Evolutionary conservation across 371 early-diverging fungal genomes (phyloP), one percentile per base, ranked within the genome.

Genomic region (Circinella umbellata): DNA sequence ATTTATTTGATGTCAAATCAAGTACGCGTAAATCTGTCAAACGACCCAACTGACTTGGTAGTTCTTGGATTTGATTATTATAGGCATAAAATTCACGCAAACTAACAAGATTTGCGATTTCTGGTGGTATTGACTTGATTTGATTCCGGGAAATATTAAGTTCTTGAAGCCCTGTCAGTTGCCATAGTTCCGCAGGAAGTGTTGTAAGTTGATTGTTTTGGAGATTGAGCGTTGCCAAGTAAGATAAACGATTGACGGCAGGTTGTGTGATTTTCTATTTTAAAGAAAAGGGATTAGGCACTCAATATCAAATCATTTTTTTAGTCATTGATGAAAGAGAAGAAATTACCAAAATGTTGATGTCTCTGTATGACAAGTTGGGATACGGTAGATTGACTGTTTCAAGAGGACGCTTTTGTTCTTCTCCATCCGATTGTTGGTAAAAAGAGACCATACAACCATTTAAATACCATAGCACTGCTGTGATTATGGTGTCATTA

Each of bases 101-200:
- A 46, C 84, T 83, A 27, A 87, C 80, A 34, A 98, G 77, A 70
- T 91, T 79, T 3, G 98, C 97, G 3, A 99, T 81, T 63, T 98
- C 97, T 10, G 91, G 81, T 7, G 99, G 99, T 4, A 99, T 65
- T 1, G 69, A 46, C 36, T 86, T 85, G 9, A 99, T 84, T 74
- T 90, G 84, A 78, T 99, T 99, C 37, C 92, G 89, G n/a, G 94
- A 94, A 0, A 94, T 80, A 79, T 99, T 96, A 20, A 96, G 84
- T 57, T 91, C 81, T 34, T 80, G 84, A 59, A 98, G 80, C 37
- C 78, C 80, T 38, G 80, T 67, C 42, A 97, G 80, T 39, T 89
- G 80, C 68, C 90, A 81, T 48, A 97, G 89, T 54, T 92, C 93
- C 9, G 84, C 76, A 0, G 97, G 93, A 15, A 98, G 69, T 17